Base-by-base conservation (phyloP, 495 filamentous ascomycete species). In the Hypoxylon subgilvum region DNA sequence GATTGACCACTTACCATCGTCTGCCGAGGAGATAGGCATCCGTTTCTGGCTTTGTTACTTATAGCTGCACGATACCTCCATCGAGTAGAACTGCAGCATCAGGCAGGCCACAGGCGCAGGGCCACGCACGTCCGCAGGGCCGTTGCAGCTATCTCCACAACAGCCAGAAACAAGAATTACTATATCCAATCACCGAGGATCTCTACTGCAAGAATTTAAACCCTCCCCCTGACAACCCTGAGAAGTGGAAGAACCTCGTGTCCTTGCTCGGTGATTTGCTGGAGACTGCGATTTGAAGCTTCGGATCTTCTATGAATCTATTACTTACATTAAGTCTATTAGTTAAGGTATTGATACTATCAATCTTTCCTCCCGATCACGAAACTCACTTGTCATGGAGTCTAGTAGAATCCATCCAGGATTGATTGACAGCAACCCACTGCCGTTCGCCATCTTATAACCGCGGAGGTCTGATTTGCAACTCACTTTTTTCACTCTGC, bases 61-160 rank as follows among this genome's bases (percentile, higher is more conserved):
- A 17, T 38, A 38, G n/a, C 5, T 16, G 34, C n/a, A 6, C 13
- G 9, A 12, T 47, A 27, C 52, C 43, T 47, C 34, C 34, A 23
- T 7, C 30, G 44, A 27, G 45, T 36, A 55, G 2, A 7, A 21
- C 58, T 56, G 52, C 52, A 42, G n/a, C n/a, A 45, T 48, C 40
- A 59, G 42, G 10, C 48, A 51, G 54, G 54, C 61, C 61, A 64
- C 49, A 64, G 61, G 61, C 39, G 47, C 54, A 35, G 54, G 49
- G 61, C 61, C 61, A 64, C 61, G 61, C 60, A 63, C 12, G 17
- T 13, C 44, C 41, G 30, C 57, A 61, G 48, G 19, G 28, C 17
- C 34, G 35, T 38, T 32, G 36, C 21, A 45, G 44, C 22, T 18
- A 54, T 55, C 60, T 51, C 46, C 60, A 49, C 43, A 47, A 7